Percentiles rank a stretch among this genome's conserved stretches.
Evolutionary conservation across 306 rosid species (phyloP).

Genomic region (Quercus engelmannii): DNA sequence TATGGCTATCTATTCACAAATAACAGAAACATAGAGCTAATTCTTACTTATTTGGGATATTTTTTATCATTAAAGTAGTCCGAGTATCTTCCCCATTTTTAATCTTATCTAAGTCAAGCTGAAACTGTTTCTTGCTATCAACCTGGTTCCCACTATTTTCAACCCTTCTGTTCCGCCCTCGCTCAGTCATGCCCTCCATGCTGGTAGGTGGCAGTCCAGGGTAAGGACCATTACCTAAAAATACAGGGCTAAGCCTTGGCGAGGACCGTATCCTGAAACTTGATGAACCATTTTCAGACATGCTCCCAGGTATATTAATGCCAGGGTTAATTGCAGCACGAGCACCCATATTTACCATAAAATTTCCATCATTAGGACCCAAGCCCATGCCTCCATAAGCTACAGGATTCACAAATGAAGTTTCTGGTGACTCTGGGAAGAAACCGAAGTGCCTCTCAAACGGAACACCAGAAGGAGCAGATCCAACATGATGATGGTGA

Average conservation of each 20-base stretch:
- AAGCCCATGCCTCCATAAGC: constrained; percentile 64
- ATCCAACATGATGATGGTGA: constrained; percentile 74
- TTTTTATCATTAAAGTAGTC: constrained; percentile 96
- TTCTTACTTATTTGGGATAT: constrained; percentile 94
- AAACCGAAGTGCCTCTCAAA: constrained; percentile 87
- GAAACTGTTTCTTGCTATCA: constrained; percentile 89
- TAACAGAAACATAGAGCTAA: constrained; percentile 6
- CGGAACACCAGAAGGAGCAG: constrained; percentile 93
- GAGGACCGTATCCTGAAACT: constrained; percentile 79
- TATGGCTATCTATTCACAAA: neutral
- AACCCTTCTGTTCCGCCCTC: constrained; percentile 58
- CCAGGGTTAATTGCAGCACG: constrained; percentile 50
- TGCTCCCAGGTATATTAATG: constrained; percentile 56
- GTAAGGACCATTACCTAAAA: constrained; percentile 70
- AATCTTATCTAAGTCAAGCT: constrained; percentile 91
- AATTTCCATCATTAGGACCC: constrained; percentile 67
- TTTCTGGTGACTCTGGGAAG: constrained; percentile 81
- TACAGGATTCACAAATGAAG: constrained; percentile 64
- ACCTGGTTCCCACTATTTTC: constrained; percentile 72
- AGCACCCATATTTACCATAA: constrained; percentile 55
- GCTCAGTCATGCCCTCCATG: constrained; percentile 75
- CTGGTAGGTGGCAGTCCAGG: constrained; percentile 51
- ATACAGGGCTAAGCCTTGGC: constrained; percentile 75
- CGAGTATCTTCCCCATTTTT: constrained; percentile 77
- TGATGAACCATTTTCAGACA: constrained; percentile 71